A percentile compares a stretch with the other conserved stretches of the same genome.
Evolutionary conservation across 805 yeast genomes (phyloP).

Genomic region (Candida taoyuanica): DNA sequence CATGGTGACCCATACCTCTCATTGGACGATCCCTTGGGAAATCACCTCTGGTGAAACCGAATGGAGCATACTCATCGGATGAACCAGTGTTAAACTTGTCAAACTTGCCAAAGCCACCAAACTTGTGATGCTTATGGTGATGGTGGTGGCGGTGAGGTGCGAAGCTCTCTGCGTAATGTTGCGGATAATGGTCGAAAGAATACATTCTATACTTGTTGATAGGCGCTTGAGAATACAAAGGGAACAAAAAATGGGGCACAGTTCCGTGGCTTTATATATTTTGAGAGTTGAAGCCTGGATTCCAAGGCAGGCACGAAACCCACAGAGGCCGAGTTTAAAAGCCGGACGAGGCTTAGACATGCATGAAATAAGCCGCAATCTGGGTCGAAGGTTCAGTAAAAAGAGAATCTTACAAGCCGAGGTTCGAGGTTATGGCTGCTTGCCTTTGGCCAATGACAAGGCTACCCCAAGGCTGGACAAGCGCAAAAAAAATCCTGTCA

Average conservation of each 20-base stretch:
- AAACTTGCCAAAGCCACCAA: neutral
- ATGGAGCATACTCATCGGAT: conserved; percentile 1
- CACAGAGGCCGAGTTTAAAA: neutral
- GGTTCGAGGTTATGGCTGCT: no score
- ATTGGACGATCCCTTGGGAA: conserved; percentile 1
- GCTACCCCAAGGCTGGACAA: no score
- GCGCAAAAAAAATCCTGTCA: no score
- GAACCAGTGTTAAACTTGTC: neutral
- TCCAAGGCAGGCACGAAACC: neutral
- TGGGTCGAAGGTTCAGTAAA: no score
- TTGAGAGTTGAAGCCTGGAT: no score
- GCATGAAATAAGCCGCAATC: no score
- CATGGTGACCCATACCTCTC: neutral
- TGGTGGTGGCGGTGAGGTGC: neutral
- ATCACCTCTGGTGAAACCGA: conserved; percentile 1
- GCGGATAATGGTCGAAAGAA: conserved; percentile 1
- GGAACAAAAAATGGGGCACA: no score
- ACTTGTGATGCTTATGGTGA: neutral
- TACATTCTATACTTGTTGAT: neutral
- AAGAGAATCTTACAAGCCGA: no score
- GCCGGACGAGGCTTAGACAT: conserved; percentile 7
- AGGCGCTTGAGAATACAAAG: no score
- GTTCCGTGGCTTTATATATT: no score
- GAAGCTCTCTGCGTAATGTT: neutral
- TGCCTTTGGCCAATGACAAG: no score